A percentile compares a stretch with the other conserved stretches of the same genome.
These are phyloP conservation scores for Erythrophleum ivorense DNA, from an alignment of 331 rosid species.

Conservation along the genomic window DNA sequence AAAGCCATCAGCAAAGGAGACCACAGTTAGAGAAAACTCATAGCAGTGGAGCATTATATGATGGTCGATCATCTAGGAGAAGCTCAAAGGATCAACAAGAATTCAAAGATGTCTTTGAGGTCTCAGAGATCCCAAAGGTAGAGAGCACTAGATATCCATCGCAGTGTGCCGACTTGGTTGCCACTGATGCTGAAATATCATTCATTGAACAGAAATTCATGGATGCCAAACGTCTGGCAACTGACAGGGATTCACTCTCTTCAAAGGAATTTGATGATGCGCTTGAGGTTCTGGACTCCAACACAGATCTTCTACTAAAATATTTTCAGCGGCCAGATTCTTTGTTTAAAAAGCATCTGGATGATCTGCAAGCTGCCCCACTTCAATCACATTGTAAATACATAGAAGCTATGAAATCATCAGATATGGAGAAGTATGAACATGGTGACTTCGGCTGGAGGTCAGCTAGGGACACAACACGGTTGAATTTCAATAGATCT, in stretches of 20 bases:
- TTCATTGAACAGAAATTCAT: constrained; percentile 87
- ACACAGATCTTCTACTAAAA: constrained; percentile 84
- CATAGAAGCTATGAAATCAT: constrained; percentile 46
- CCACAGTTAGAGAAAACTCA: constrained; percentile 54
- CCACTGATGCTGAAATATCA: constrained; percentile 73
- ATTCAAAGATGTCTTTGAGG: constrained; percentile 97
- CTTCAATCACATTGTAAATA: constrained; percentile 55
- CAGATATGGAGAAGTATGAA: constrained; percentile 51
- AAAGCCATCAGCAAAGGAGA: constrained; percentile 36
- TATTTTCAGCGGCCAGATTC: constrained; percentile 82
- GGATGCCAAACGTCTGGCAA: constrained; percentile 87
- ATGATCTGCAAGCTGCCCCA: constrained; percentile 64
- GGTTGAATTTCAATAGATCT: constrained; percentile 45
- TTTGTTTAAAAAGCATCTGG: constrained; percentile 80
- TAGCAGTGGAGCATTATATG: constrained; percentile 44
- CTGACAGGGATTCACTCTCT: constrained; percentile 70
- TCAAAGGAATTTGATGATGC: constrained; percentile 78
- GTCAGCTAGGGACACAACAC: constrained; percentile 51
- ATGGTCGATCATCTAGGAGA: constrained; percentile 58
- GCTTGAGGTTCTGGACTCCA: constrained; percentile 83
- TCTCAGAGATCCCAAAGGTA: constrained; percentile 68
- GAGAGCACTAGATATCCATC: constrained; percentile 58
- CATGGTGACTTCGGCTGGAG: constrained; percentile 48
- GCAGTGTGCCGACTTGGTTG: constrained; percentile 50
- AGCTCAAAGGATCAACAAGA: constrained; percentile 76